Conservation (phyloP, 2,329 filamentous ascomycete species). For the Elsinoe arachidis region DNA sequence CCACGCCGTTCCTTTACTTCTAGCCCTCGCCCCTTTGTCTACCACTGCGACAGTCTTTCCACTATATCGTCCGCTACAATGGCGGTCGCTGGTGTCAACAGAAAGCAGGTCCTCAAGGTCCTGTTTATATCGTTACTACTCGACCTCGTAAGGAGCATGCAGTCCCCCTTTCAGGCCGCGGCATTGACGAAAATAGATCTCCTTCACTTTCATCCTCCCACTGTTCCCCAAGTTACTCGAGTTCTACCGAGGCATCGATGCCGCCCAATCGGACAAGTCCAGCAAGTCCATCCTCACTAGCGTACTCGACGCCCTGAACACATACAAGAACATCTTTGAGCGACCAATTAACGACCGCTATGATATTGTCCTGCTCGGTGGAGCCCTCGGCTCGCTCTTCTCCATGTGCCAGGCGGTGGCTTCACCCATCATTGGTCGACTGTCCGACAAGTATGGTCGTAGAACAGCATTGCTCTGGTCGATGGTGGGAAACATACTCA, state of each 20-base stretch:
- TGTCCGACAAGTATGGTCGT: conserved; percentile 84
- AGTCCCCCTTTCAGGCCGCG: not conserved
- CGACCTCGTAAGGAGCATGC: conserved; percentile 52
- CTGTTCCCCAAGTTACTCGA: conserved; percentile 91
- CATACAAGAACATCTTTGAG: conserved; percentile 89
- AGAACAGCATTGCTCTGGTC: conserved; percentile 79
- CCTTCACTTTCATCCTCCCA: conserved; percentile 96
- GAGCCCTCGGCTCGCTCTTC: conserved; percentile 88
- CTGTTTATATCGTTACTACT: conserved; percentile 83
- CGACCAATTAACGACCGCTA: conserved; percentile 91
- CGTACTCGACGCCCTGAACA: conserved; percentile 74
- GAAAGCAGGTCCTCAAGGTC: conserved; percentile 77
- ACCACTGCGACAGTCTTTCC: not conserved
- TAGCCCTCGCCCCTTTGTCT: not conserved
- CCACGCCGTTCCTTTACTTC: not conserved
- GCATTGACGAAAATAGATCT: conserved; percentile 55
- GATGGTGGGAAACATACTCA: conserved; percentile 88
- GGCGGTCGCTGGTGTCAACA: conserved; percentile 26
- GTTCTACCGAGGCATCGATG: conserved; percentile 86
- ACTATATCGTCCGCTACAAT: not conserved
- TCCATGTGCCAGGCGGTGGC: conserved; percentile 86
- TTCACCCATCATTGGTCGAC: conserved; percentile 77
- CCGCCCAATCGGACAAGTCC: conserved; percentile 34
- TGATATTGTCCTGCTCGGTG: conserved; percentile 91
- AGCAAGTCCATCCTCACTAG: conserved; percentile 60